Percentiles rank a stretch among this genome's conserved stretches.
These are phyloP conservation scores for Fusarium nodosum DNA, from an alignment of 2,329 filamentous ascomycete species.

Conservation along the genomic window DNA sequence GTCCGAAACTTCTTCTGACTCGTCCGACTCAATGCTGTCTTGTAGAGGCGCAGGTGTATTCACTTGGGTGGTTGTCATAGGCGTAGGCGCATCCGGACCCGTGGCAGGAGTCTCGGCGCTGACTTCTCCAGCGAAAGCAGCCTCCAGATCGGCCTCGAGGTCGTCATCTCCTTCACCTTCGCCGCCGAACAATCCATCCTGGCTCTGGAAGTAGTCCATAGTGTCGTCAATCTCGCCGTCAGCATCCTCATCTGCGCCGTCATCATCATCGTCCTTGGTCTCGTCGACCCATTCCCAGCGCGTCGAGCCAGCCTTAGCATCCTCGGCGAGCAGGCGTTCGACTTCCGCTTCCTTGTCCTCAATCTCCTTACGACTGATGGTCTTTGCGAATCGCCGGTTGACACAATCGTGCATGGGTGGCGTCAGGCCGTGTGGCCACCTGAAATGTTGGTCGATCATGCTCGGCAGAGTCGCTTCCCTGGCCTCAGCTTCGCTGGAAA, in stretches of 20 bases:
- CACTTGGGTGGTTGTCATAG: constrained; percentile 59
- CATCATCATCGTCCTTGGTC: constrained; percentile 58
- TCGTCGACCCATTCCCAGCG: constrained; percentile 76
- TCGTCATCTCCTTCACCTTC: constrained; percentile 61
- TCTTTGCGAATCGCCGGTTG: constrained; percentile 85
- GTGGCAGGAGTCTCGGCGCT: constrained; percentile 59
- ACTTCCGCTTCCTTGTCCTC: constrained; percentile 87
- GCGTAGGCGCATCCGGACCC: constrained; percentile 61
- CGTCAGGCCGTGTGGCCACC: constrained; percentile 88
- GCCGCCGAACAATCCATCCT: constrained; percentile 50
- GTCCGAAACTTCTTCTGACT: constrained; percentile 56
- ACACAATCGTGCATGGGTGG: constrained; percentile 89
- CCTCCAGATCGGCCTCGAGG: constrained; percentile 68
- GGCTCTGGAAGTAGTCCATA: constrained; percentile 56
- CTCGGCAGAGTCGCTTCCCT: constrained; percentile 75
- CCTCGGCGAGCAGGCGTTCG: constrained; percentile 77
- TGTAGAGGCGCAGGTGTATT: constrained; percentile 62
- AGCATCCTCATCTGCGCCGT: constrained; percentile 65
- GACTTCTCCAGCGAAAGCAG: constrained; percentile 63
- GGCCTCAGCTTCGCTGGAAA: constrained; percentile 76
- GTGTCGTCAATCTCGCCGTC: constrained; percentile 63
- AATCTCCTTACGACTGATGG: constrained; percentile 85
- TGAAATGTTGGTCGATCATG: constrained; percentile 76
- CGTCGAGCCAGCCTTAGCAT: constrained; percentile 71
- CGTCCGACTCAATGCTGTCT: constrained; percentile 60